Conservation (phyloP, 371 early-diverging fungal genomes). For the Paramicrosporidium saccamoebae region DNA sequence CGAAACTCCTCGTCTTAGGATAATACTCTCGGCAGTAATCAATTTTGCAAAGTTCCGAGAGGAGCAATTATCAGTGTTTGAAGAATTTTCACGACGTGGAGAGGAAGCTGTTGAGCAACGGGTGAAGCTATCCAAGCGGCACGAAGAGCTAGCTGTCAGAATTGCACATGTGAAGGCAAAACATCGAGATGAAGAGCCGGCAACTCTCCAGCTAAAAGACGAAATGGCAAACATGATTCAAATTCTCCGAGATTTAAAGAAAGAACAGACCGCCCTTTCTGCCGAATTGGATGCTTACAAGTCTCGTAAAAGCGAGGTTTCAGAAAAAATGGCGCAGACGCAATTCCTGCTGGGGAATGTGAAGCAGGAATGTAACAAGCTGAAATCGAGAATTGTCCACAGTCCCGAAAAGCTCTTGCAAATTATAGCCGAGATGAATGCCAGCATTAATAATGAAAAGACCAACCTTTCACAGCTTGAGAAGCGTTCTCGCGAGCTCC, state of each 20-base stretch:
- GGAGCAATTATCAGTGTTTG: slow-evolving; percentile 12
- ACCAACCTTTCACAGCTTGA: slow-evolving; percentile 6
- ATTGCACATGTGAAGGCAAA: slow-evolving; percentile 3
- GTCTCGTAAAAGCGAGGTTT: slow-evolving; percentile 8
- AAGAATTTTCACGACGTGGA: slow-evolving; percentile 8
- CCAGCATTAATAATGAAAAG: slow-evolving; percentile 6
- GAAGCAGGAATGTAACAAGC: slow-evolving; percentile 11
- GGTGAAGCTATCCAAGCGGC: slow-evolving; percentile 3
- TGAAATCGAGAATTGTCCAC: slow-evolving; percentile 14
- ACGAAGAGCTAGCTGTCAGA: slow-evolving; percentile 6
- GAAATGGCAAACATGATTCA: slow-evolving; percentile 2
- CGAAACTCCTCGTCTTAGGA: slow-evolving; percentile 15
- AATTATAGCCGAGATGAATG: slow-evolving; percentile 14
- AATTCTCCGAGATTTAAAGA: slow-evolving; percentile 10
- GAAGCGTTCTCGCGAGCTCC: slow-evolving; percentile 10
- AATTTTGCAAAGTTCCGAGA: slow-evolving; percentile 63
- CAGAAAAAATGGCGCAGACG: slow-evolving; percentile 8
- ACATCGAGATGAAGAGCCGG: slow-evolving; percentile 2
- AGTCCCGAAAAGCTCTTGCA: slow-evolving; percentile 21
- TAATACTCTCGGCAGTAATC: slow-evolving; percentile 32
- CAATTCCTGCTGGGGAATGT: slow-evolving; percentile 4
- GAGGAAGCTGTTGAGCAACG: slow-evolving; percentile 5
- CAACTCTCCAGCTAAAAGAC: slow-evolving; percentile 2
- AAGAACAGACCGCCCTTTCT: slow-evolving; percentile 6
- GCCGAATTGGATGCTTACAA: slow-evolving; percentile 7